phyloP scores from a whole-genome alignment of 495 filamentous ascomycete genomes.

The Evansstolkia leycettana region DNA sequence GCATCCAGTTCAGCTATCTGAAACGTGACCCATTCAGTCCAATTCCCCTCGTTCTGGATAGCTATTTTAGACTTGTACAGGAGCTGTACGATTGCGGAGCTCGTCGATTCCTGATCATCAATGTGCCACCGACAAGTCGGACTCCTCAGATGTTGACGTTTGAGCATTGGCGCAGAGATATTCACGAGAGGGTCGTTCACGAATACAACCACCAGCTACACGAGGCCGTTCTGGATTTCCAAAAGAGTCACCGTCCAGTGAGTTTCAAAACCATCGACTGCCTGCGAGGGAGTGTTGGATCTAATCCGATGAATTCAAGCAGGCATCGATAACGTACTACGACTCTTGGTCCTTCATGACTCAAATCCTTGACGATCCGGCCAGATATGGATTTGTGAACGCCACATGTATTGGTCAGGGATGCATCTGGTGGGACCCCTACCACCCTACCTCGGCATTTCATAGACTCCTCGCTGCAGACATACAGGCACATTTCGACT shows the following conservation, averaged over 20 bases:
- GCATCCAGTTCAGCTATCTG: too few relatives aligned
- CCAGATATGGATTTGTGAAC: conserved; percentile 12
- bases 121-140: conserved; percentile 51
- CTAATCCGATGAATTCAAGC: too few relatives aligned
- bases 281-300: too few relatives aligned
- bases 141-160: conserved; percentile 1
- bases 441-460: conserved; percentile 7
- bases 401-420: conserved; percentile 4
- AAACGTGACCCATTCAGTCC: neutral
- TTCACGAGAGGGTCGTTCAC: neutral
- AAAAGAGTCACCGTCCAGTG: too few relatives aligned
- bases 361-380: conserved; percentile 34
- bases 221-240: too few relatives aligned
- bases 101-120: conserved; percentile 53
- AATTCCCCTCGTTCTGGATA: neutral
- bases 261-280: too few relatives aligned
- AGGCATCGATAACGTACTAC: conserved; percentile 1
- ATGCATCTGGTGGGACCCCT: conserved; percentile 11
- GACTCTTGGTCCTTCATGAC: conserved; percentile 18
- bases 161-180: neutral
- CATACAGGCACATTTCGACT: too few relatives aligned
- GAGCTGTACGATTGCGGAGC: conserved; percentile 46
- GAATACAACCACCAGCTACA: neutral
- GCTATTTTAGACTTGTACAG: conserved; percentile 2
- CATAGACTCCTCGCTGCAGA: conserved; percentile 5